Base-by-base conservation (phyloP, 2,329 filamentous ascomycete genomes). In the Xylariaceae sp. region DNA sequence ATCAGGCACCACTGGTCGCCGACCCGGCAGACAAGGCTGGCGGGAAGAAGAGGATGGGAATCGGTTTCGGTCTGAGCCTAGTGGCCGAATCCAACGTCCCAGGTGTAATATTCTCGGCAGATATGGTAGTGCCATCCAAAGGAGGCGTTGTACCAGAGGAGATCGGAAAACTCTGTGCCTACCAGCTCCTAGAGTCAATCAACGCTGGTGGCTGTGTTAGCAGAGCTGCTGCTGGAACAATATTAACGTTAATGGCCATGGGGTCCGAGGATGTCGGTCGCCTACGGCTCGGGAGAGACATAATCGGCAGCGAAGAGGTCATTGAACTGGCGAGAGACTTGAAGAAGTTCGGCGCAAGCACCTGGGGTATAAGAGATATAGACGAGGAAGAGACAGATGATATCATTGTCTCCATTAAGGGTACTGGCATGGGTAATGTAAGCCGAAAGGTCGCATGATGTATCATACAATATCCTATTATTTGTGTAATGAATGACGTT, bases 211-310 rank as follows among this genome's bases (percentile, higher is more conserved):
- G 93, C 1, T 95, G 89, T 63, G 86, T 88, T 3, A 85, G 83
- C 42, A 75, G 74, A 12, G 77, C 85, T 3, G 86, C 88, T 2
- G 83, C 84, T 5, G 74, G 80, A 3, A 92, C 85, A 0, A 77
- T 95, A 53, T 67, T 98, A 42, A 87, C 84, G 16, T 73, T 98
- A 52, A 98, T 98, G 93, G 89, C 91, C 25, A 97, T 98, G 93
- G 93, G 93, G 0, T 88, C 86, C 1, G 93, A 97, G 64, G 93
- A 98, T 66, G 90, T 98, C 12, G 93, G 93, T 4, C 79, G 93
- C 48, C 66, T 98, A 55, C 80, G 88, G 52, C 64, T 98, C 47
- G 89, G 91, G 23, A 83, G 82, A 57, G 86, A 92, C 37, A 82
- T 96, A 1, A 68, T 97, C 37, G 91, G 83, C 0, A 86, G 83